Evolutionary conservation across 345 rosid species (phyloP).

Genomic region (Mercurialis annua): DNA sequence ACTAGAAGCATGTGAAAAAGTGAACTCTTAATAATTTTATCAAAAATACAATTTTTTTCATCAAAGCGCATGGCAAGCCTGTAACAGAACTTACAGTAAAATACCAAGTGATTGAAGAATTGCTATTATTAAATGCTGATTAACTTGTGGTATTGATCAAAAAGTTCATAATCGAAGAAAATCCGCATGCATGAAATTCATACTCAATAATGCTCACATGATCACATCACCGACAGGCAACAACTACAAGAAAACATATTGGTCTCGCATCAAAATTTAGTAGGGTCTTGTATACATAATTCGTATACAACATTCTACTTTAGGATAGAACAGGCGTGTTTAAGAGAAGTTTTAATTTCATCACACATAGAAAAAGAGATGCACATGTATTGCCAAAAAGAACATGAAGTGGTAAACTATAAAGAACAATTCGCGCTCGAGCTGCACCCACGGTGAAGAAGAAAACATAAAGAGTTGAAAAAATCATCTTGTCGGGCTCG

Average conservation of each 20-base stretch:
- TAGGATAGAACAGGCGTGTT: neutral
- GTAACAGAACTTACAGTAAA: neutral
- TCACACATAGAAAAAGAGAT: neutral
- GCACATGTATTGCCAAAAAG: neutral
- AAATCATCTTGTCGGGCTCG: neutral
- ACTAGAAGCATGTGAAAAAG: neutral
- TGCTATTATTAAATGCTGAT: neutral
- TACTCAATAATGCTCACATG: neutral
- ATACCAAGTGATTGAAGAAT: neutral
- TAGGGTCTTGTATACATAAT: neutral
- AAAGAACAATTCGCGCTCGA: neutral
- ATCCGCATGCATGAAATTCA: neutral
- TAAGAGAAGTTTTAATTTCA: neutral
- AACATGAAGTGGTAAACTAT: neutral
- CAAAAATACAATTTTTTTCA: neutral
- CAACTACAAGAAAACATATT: neutral
- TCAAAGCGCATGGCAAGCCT: neutral
- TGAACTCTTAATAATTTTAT: neutral
- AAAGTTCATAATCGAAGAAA: neutral
- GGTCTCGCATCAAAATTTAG: neutral
- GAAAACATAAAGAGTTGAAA: constrained; percentile 1
- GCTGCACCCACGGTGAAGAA: neutral
- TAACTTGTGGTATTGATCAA: neutral
- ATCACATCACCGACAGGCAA: too few relatives aligned
- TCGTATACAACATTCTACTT: neutral